These are phyloP conservation scores for Perilla frutescens DNA, from an alignment of 257 asterid species.

Conservation along the genomic window DNA sequence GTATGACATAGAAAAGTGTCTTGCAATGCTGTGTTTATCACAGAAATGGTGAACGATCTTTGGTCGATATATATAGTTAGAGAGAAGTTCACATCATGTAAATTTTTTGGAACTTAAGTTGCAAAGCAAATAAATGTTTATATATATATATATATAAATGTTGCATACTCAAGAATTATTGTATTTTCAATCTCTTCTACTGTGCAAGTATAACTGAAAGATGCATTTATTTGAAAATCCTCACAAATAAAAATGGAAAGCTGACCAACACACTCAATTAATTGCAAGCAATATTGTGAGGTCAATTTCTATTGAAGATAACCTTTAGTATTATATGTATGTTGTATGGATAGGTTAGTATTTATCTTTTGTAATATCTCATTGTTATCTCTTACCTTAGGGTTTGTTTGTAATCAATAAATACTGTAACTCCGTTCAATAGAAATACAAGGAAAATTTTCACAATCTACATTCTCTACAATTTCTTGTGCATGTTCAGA, in stretches of 20 bases:
- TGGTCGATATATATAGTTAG: neutral
- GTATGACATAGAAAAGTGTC: neutral
- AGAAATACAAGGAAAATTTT: too few relatives aligned
- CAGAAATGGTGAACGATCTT: neutral
- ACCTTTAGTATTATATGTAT: too few relatives aligned
- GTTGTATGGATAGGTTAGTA: neutral
- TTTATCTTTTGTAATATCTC: too few relatives aligned
- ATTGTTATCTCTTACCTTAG: too few relatives aligned
- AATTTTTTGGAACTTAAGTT: neutral
- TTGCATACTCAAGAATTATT: neutral
- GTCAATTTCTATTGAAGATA: neutral
- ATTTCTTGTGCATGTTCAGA: too few relatives aligned
- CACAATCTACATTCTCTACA: too few relatives aligned
- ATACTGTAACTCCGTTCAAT: too few relatives aligned
- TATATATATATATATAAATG: neutral
- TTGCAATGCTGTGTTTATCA: neutral
- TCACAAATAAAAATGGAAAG: neutral
- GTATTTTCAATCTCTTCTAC: neutral
- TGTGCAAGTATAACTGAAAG: neutral
- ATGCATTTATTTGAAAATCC: constrained; percentile 17
- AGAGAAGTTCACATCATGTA: constrained; percentile 16
- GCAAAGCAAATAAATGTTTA: too few relatives aligned
- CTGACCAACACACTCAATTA: neutral
- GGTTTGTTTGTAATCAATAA: too few relatives aligned
- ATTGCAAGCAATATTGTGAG: neutral